Evolutionary conservation across 1,284 basidiomycete species (phyloP).

Genomic region (Coriolopsis trogii): DNA sequence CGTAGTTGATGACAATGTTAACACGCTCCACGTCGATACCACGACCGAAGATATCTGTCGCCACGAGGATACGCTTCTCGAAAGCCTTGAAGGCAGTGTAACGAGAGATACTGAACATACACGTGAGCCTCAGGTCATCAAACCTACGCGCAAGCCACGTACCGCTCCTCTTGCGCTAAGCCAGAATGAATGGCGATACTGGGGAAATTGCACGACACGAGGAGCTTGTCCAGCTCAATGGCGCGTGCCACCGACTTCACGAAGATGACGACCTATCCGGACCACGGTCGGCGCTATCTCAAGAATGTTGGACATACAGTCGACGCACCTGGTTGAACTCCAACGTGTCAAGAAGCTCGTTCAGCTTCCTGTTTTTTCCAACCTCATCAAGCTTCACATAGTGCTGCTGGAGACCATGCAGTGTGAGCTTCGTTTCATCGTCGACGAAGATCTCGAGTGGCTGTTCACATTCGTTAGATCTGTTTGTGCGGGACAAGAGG

Average conservation of each 20-base stretch:
- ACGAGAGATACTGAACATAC: conserved; percentile 76
- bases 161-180: conserved; percentile 95
- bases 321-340: conserved; percentile 94
- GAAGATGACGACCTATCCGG: conserved; percentile 91
- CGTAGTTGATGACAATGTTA: conserved; percentile 96
- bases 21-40: conserved; percentile 98
- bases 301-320: not conserved
- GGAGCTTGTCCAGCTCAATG: conserved; percentile 93
- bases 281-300: not conserved
- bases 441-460: conserved; percentile 99
- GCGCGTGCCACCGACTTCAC: conserved; percentile 98
- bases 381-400: conserved; percentile 96
- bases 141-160: conserved; percentile 33
- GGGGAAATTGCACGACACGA: conserved; percentile 98
- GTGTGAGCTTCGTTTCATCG: conserved; percentile 98
- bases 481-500: not conserved
- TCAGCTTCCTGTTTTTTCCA: conserved; percentile 97
- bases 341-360: conserved; percentile 93
- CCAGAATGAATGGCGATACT: conserved; percentile 98
- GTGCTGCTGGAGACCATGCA: conserved; percentile 99
- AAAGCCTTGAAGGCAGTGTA: conserved; percentile 99
- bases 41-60: conserved; percentile 96
- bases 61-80: conserved; percentile 98
- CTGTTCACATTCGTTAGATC: conserved; percentile 44
- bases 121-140: conserved; percentile 7